Conservation (phyloP, 2,329 filamentous ascomycete genomes). For the Cytospora leucostoma region DNA sequence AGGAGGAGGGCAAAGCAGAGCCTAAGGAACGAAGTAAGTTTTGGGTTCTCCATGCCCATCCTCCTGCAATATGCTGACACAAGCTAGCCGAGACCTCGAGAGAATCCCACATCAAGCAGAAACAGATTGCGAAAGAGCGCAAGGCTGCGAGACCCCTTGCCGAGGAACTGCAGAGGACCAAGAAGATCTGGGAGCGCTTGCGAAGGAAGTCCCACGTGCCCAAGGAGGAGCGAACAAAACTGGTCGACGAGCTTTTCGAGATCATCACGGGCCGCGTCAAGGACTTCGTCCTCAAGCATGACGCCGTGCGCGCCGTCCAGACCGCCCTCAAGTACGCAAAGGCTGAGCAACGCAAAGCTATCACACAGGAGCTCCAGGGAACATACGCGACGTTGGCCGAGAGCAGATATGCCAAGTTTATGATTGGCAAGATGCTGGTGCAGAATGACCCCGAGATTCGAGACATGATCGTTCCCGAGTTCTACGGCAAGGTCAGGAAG, state of each 20-base stretch:
- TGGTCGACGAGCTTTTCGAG: slow-evolving; percentile 85
- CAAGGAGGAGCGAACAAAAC: slow-evolving; percentile 80
- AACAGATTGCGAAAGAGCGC: slow-evolving; percentile 81
- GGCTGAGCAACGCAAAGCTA: slow-evolving; percentile 78
- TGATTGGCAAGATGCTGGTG: slow-evolving; percentile 94
- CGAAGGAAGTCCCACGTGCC: slow-evolving; percentile 92
- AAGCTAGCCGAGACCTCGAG: slow-evolving; percentile 64
- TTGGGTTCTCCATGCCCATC: background rate
- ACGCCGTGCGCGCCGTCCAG: slow-evolving; percentile 94
- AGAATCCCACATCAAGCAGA: slow-evolving; percentile 93
- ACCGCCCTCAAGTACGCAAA: slow-evolving; percentile 96
- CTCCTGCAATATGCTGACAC: slow-evolving; percentile 12
- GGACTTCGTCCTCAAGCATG: slow-evolving; percentile 98
- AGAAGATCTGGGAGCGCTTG: slow-evolving; percentile 96
- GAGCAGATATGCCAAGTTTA: slow-evolving; percentile 95
- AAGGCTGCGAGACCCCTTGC: slow-evolving; percentile 92
- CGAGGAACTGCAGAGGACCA: slow-evolving; percentile 82
- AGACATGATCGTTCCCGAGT: slow-evolving; percentile 88
- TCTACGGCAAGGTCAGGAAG: slow-evolving; percentile 89
- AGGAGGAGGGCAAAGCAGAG: slow-evolving; percentile 33
- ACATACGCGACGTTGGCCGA: slow-evolving; percentile 84
- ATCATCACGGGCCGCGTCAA: slow-evolving; percentile 90
- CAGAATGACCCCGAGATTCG: slow-evolving; percentile 85
- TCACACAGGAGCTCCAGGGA: slow-evolving; percentile 83
- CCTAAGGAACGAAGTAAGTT: slow-evolving; percentile 47